Evolutionary conservation across 1,139 yeast genomes (phyloP).

Genomic region (Torulaspora pretoriensis): DNA sequence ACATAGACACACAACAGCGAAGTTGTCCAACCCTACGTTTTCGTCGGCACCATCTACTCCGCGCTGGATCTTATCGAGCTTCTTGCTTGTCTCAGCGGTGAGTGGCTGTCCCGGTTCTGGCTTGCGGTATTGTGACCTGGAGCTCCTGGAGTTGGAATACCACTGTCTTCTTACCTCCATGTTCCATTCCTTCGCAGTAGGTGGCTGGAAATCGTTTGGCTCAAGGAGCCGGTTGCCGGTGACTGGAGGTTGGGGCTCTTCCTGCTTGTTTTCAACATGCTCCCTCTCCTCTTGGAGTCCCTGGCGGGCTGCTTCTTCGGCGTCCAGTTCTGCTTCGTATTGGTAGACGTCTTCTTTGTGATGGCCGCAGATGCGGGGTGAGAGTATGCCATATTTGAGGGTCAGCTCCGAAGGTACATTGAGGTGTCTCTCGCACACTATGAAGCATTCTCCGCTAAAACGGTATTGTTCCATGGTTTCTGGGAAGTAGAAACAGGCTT

Average conservation of each 20-base stretch:
- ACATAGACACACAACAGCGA: conserved; percentile 65
- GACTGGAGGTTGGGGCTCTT: neutral
- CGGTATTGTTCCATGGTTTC: conserved; percentile 63
- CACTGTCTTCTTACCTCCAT: conserved; percentile 61
- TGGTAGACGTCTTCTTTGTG: conserved; percentile 18
- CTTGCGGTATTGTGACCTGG: conserved; percentile 63
- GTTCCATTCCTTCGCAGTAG: conserved; percentile 61
- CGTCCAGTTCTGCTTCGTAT: conserved; percentile 17
- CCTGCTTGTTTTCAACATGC: neutral
- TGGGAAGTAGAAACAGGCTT: conserved; percentile 72
- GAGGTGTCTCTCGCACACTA: conserved; percentile 18
- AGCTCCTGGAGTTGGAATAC: conserved; percentile 51
- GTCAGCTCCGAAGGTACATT: conserved; percentile 16
- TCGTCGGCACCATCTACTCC: conserved; percentile 83
- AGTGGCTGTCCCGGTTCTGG: conserved; percentile 65
- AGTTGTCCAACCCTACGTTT: conserved; percentile 63
- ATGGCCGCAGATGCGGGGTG: conserved; percentile 30
- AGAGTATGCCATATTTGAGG: conserved; percentile 27
- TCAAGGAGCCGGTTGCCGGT: conserved; percentile 8
- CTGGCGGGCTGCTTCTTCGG: conserved; percentile 6
- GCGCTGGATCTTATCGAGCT: conserved; percentile 65
- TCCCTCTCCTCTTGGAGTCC: neutral
- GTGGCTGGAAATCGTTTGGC: conserved; percentile 32
- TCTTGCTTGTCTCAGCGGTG: conserved; percentile 52
- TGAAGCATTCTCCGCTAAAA: conserved; percentile 57